phyloP scores from a whole-genome alignment of 2,329 filamentous ascomycete species.

The Emericellopsis atlantica region DNA sequence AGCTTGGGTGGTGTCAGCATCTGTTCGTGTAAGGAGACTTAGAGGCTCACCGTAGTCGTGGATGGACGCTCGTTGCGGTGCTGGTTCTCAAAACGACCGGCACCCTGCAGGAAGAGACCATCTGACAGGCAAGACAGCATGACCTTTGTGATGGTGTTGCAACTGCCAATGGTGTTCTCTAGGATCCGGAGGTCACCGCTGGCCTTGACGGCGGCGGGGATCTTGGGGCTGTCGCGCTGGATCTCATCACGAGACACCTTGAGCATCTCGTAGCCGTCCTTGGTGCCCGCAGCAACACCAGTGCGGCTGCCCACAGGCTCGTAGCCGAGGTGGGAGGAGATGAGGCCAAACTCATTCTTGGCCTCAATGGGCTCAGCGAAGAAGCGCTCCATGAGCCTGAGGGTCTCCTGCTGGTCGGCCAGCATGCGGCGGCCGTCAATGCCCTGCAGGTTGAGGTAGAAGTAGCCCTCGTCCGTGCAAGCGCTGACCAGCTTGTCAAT shows the following conservation, averaged over 20 bases:
- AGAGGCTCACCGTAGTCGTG: constrained; percentile 22
- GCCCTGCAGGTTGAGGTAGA: constrained; percentile 39
- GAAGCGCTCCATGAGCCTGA: constrained; percentile 42
- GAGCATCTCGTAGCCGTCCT: constrained; percentile 41
- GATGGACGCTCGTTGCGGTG: constrained; percentile 38
- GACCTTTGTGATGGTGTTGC: constrained; percentile 36
- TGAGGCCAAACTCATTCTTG: constrained; percentile 43
- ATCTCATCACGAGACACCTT: constrained; percentile 39
- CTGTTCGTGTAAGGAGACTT: not conserved
- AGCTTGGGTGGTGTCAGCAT: constrained; percentile 11
- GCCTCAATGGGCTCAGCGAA: constrained; percentile 37
- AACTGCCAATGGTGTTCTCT: constrained; percentile 34
- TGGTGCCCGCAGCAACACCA: constrained; percentile 31
- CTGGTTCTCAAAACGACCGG: constrained; percentile 32
- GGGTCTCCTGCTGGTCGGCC: constrained; percentile 35
- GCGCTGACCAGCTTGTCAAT: constrained; percentile 34
- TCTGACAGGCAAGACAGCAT: constrained; percentile 37
- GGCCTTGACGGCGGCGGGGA: constrained; percentile 34
- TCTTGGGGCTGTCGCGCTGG: constrained; percentile 29
- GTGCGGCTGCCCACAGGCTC: constrained; percentile 35
- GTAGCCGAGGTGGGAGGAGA: constrained; percentile 39
- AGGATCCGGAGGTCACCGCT: constrained; percentile 32
- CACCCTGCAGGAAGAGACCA: constrained; percentile 29
- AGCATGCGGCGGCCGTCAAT: constrained; percentile 41
- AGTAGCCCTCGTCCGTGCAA: constrained; percentile 39